A percentile compares a stretch with the other conserved stretches of the same genome.
These are phyloP conservation scores for Trichoderma erinaceum DNA, from an alignment of 495 filamentous ascomycete genomes.

Conservation along the genomic window DNA sequence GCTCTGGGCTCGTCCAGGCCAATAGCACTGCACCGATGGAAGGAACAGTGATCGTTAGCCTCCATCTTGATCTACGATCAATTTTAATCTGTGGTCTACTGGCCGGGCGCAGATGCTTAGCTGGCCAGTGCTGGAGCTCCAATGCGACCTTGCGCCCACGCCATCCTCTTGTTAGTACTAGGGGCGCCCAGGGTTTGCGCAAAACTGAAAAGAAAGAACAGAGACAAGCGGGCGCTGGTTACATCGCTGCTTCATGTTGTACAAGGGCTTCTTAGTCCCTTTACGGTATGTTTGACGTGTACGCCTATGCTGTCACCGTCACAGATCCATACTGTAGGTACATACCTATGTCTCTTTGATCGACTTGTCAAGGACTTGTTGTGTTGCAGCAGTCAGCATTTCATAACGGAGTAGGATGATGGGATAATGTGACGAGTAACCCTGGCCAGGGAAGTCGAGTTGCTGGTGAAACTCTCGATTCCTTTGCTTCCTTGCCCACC, in stretches of 20 bases:
- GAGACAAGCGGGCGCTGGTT: neutral
- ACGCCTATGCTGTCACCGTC: neutral
- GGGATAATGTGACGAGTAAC: neutral
- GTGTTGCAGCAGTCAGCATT: neutral
- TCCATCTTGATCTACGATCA: conserved; percentile 14
- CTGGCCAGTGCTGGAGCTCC: neutral
- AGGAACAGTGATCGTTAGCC: neutral
- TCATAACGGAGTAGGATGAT: neutral
- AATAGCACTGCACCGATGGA: neutral
- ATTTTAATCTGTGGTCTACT: neutral
- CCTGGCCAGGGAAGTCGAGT: neutral
- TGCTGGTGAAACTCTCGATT: neutral
- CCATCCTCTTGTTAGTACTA: neutral
- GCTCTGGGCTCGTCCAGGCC: neutral
- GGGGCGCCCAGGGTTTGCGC: neutral
- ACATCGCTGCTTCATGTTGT: neutral
- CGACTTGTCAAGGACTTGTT: neutral
- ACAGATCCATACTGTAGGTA: no score
- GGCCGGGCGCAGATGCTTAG: neutral
- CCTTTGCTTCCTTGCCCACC: neutral
- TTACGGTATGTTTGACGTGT: neutral
- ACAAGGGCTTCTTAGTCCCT: no score
- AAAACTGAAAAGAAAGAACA: neutral
- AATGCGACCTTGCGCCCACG: neutral
- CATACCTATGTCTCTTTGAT: neutral